phyloP scores from a whole-genome alignment of 2,329 filamentous ascomycete species.

The Neophaeococcomyces aloes region DNA sequence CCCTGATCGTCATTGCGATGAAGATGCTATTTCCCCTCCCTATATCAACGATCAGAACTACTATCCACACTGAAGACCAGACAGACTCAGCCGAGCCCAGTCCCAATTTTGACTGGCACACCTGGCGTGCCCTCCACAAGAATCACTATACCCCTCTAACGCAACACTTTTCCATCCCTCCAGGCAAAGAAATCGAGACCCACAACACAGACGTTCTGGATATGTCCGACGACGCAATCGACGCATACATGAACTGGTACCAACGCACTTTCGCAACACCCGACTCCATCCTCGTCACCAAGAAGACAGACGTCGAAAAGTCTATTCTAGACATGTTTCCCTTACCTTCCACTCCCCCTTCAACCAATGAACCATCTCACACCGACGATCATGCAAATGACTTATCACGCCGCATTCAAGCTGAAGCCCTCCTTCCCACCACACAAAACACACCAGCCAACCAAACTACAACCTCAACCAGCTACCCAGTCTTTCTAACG shows the following conservation, averaged over 20 bases:
- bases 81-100: background rate
- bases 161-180: slow-evolving; percentile 12
- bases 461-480: background rate
- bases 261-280: slow-evolving; percentile 51
- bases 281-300: slow-evolving; percentile 30
- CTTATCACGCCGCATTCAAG: slow-evolving; percentile 23
- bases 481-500: slow-evolving; percentile 1
- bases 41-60: slow-evolving; percentile 35
- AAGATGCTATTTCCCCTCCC: slow-evolving; percentile 70
- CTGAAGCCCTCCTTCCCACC: slow-evolving; percentile 31
- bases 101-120: slow-evolving; percentile 59
- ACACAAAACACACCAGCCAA: slow-evolving; percentile 20
- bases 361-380: slow-evolving; percentile 30
- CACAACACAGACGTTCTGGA: slow-evolving; percentile 52
- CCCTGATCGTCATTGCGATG: slow-evolving; percentile 60
- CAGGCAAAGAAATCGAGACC: slow-evolving; percentile 43
- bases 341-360: slow-evolving; percentile 7
- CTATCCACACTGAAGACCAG: background rate
- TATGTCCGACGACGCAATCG: slow-evolving; percentile 53
- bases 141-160: background rate
- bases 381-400: slow-evolving; percentile 31
- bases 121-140: slow-evolving; percentile 44
- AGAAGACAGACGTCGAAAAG: slow-evolving; percentile 15
- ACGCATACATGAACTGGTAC: slow-evolving; percentile 73
- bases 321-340: slow-evolving; percentile 25